A percentile compares a stretch with the other conserved stretches of the same genome.
phyloP scores from a whole-genome alignment of 2,329 filamentous ascomycete species.

The Paraphoma sp. region DNA sequence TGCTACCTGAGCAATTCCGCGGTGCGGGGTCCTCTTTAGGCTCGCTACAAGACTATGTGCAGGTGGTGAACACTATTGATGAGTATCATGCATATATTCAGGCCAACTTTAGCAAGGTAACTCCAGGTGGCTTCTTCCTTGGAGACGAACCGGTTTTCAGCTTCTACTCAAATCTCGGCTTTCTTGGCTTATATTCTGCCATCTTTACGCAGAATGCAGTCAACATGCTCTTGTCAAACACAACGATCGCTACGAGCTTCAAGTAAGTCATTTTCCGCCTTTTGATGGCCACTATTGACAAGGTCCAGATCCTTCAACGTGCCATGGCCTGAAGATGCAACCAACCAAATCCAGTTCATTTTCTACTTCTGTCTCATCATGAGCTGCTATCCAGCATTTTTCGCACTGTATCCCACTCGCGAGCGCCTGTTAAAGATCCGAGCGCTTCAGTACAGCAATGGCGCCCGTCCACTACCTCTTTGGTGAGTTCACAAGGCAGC shows the following conservation, averaged over 20 bases:
- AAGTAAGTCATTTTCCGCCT: slow-evolving; percentile 5
- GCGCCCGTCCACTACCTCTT: slow-evolving; percentile 76
- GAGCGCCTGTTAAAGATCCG: slow-evolving; percentile 79
- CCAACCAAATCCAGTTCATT: slow-evolving; percentile 70
- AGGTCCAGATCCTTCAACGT: slow-evolving; percentile 17
- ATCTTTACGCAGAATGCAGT: slow-evolving; percentile 88
- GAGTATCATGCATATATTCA: slow-evolving; percentile 71
- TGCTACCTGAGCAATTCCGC: slow-evolving; percentile 44
- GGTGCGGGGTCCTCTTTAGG: slow-evolving; percentile 8
- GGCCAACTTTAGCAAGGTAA: slow-evolving; percentile 68
- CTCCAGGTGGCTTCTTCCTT: slow-evolving; percentile 77
- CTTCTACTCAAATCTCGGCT: slow-evolving; percentile 70
- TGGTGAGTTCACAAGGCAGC: slow-evolving; percentile 59
- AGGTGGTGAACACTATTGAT: slow-evolving; percentile 66
- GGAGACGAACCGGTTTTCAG: slow-evolving; percentile 68
- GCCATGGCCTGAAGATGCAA: slow-evolving; percentile 21
- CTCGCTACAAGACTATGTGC: slow-evolving; percentile 35
- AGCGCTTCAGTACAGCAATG: slow-evolving; percentile 85
- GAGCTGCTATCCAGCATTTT: slow-evolving; percentile 80
- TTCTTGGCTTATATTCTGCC: slow-evolving; percentile 66
- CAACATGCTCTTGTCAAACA: slow-evolving; percentile 75
- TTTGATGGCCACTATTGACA: neutral
- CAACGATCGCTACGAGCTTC: slow-evolving; percentile 70
- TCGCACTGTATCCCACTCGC: slow-evolving; percentile 81
- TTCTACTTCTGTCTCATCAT: slow-evolving; percentile 82